A percentile compares a stretch with the other conserved stretches of the same genome.
phyloP scores from a whole-genome alignment of 441 rosid species.

The Gossypium gossypioides region DNA sequence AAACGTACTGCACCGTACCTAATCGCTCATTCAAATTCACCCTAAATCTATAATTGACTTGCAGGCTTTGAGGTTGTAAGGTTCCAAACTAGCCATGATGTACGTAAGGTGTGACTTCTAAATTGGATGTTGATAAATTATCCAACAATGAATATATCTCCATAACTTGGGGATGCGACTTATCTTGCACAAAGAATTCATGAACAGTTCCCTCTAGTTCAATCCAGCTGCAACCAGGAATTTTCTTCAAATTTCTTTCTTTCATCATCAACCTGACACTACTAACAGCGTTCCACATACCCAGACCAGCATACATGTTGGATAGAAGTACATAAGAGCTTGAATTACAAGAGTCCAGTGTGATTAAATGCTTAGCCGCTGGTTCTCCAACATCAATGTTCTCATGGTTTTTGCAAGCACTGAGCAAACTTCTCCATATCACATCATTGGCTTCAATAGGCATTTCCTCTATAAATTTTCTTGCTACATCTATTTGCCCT shows the following conservation, averaged over 20 bases:
- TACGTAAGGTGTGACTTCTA: slow-evolving; percentile 14
- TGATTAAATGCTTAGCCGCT: slow-evolving; percentile 33
- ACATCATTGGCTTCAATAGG: slow-evolving; percentile 49
- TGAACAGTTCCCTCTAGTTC: slow-evolving; percentile 57
- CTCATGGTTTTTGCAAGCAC: slow-evolving; percentile 40
- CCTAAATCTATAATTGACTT: slow-evolving; percentile 4
- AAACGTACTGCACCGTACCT: too few relatives aligned
- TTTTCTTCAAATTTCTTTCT: slow-evolving; percentile 34
- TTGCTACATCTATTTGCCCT: slow-evolving; percentile 39
- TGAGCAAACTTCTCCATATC: slow-evolving; percentile 48
- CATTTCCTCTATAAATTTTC: slow-evolving; percentile 39
- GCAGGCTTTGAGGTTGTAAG: not conserved
- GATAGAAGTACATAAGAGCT: slow-evolving; percentile 50
- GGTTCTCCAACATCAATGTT: slow-evolving; percentile 39
- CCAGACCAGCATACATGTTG: slow-evolving; percentile 44
- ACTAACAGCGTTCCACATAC: slow-evolving; percentile 47
- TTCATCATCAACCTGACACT: slow-evolving; percentile 44
- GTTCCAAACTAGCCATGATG: not conserved
- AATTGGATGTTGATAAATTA: slow-evolving; percentile 14
- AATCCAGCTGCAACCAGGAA: slow-evolving; percentile 59
- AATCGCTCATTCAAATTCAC: too few relatives aligned
- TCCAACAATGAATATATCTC: slow-evolving; percentile 41
- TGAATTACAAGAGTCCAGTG: slow-evolving; percentile 30
- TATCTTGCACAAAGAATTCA: slow-evolving; percentile 51
- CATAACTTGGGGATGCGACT: slow-evolving; percentile 29